Evolutionary conservation across 345 rosid species (phyloP).

Genomic region (Eucalyptus melliodora): DNA sequence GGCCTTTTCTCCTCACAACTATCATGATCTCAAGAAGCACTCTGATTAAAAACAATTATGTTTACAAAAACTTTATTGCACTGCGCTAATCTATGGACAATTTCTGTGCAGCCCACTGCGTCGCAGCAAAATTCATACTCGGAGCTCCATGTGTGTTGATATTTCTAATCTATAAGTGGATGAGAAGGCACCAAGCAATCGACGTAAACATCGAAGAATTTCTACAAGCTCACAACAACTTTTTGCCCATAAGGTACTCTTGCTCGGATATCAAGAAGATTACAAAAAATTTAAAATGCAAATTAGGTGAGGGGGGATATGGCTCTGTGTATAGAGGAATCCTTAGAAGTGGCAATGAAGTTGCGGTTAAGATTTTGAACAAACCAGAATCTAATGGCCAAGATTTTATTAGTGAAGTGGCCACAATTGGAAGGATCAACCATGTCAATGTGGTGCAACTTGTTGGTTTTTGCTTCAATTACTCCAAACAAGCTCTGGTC

Average conservation of each 20-base stretch:
- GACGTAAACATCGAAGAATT: no score
- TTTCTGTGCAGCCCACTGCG: background rate
- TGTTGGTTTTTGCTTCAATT: background rate
- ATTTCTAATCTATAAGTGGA: background rate
- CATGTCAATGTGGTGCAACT: background rate
- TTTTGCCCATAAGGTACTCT: background rate
- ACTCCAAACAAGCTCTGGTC: background rate
- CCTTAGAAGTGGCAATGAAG: background rate
- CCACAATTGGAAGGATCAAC: background rate
- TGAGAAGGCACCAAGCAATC: rapidly evolving
- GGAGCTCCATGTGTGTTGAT: background rate
- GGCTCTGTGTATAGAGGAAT: background rate
- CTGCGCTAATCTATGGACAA: background rate
- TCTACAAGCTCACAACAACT: background rate
- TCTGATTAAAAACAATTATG: no score
- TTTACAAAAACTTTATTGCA: background rate
- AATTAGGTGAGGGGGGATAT: background rate
- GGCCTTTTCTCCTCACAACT: no score
- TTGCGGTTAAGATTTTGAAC: background rate
- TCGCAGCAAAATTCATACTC: background rate
- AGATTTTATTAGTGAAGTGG: background rate
- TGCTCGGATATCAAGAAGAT: no score
- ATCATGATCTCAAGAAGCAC: no score
- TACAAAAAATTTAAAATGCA: background rate
- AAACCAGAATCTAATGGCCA: background rate